Evolutionary conservation across 345 rosid species (phyloP).

Genomic region (Brassica incana): DNA sequence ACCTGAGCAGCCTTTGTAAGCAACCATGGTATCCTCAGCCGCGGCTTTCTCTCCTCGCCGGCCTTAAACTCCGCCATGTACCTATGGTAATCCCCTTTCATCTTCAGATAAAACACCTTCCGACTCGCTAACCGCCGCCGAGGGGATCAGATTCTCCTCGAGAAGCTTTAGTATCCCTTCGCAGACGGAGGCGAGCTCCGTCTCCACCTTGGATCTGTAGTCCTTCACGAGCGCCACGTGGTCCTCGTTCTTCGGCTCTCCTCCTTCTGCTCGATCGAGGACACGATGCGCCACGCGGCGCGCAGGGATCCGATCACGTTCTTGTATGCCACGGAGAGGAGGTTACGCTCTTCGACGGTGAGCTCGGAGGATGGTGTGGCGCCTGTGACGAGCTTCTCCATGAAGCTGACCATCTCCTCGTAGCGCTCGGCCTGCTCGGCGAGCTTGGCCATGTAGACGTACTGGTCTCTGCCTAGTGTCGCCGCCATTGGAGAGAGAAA

Average conservation of each 20-base stretch:
- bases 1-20: conserved; percentile 98
- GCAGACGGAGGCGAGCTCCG: conserved; percentile 76
- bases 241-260: conserved; percentile 94
- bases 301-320: conserved; percentile 99
- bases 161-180: conserved; percentile 62
- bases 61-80: conserved; percentile 89
- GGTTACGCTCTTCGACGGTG: conserved; percentile 92
- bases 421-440: conserved; percentile 99
- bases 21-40: conserved; percentile 89
- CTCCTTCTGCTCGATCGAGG: conserved; percentile 95
- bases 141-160: conserved; percentile 76
- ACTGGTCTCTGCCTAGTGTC: conserved; percentile 72
- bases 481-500: conserved; percentile 40
- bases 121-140: conserved; percentile 73
- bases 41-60: conserved; percentile 90
- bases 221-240: conserved; percentile 88
- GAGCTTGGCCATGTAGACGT: conserved; percentile 87
- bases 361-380: conserved; percentile 82
- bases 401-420: conserved; percentile 96
- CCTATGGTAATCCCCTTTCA: conserved; percentile 96
- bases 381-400: conserved; percentile 78
- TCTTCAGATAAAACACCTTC: conserved; percentile 92
- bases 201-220: conserved; percentile 89
- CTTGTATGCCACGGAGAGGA: conserved; percentile 92
- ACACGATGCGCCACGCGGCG: conserved; percentile 95